Base-by-base conservation (phyloP, 208 protist species). In the Porcisia hertigi region DNA sequence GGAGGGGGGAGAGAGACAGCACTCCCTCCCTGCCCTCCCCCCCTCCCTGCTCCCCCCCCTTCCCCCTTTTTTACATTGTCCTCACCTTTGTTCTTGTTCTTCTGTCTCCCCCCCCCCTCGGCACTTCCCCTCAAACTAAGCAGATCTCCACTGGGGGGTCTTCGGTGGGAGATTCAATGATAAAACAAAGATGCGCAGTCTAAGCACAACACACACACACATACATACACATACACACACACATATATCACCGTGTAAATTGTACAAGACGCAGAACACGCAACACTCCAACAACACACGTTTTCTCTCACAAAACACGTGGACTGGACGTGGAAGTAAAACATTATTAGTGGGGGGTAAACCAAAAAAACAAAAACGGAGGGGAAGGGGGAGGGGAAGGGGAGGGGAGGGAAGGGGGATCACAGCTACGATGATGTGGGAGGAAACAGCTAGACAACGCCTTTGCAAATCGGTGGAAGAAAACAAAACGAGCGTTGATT, bases 191-290 rank as follows among this genome's bases (percentile, higher is more conserved):
- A 30, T 30, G 30, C 11, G 47, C 47, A 60, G 20, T 36, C 25
- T 23, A 57, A 57, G 66, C 14, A 34, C 8, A 30, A 41, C 64
- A 20, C 64, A 54, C 43, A 45, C 75, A 83, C 62, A 76, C 36
- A n/a, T 23, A 11, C 7, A 25, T 4, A 30, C 11, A 34, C 11
- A 30, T 2, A 18, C 11, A 63, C 25, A 12, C 58, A 0, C 12
- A 2, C 23, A 52, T 14, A 67, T 9, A 30, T 1, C 47, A 52
- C 47, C 5, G 47, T 52, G 47, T 5, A 30, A 5, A 52, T 52
- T 52, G 11, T 52, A 52, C 47, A 52, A 52, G 11, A 52, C 47
- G 11, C 47, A 52, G 47, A 12, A 14, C 47, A 52, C 47, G 47
- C 47, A 52, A 52, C 47, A 14, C 11, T 52, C 11, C 11, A 14